Conservation (phyloP, 1,284 basidiomycete species). For the Fomes fomentarius region DNA sequence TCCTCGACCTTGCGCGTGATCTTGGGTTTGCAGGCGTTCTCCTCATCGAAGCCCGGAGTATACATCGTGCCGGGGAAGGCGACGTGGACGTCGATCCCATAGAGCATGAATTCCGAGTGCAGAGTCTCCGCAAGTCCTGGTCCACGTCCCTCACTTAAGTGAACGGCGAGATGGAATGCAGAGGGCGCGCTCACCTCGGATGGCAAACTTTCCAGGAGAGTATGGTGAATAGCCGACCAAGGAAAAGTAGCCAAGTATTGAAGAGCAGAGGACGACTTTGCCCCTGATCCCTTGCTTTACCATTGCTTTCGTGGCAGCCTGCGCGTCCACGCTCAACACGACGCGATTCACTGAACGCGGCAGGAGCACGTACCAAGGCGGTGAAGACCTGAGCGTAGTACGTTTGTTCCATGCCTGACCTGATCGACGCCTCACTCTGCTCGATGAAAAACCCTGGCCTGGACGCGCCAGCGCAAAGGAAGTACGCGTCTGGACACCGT, state of each 20-base stretch:
- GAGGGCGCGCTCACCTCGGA: slow-evolving; percentile 63
- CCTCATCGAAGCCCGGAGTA: slow-evolving; percentile 80
- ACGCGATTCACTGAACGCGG: neutral
- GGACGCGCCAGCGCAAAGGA: slow-evolving; percentile 77
- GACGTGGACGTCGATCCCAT: slow-evolving; percentile 82
- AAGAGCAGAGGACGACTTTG: slow-evolving; percentile 85
- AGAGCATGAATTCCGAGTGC: slow-evolving; percentile 81
- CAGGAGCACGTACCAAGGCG: slow-evolving; percentile 52
- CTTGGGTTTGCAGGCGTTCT: slow-evolving; percentile 82
- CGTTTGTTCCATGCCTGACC: slow-evolving; percentile 60
- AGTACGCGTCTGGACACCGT: slow-evolving; percentile 70
- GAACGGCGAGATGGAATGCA: neutral
- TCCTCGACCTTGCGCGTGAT: slow-evolving; percentile 86
- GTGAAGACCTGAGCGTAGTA: slow-evolving; percentile 82
- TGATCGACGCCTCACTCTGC: slow-evolving; percentile 59
- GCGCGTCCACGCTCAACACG: neutral
- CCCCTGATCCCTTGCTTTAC: slow-evolving; percentile 55
- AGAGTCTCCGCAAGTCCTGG: slow-evolving; percentile 86
- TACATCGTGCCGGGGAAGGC: slow-evolving; percentile 90
- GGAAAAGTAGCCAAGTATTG: slow-evolving; percentile 81
- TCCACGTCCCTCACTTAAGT: neutral
- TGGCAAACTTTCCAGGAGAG: slow-evolving; percentile 87
- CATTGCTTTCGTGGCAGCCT: slow-evolving; percentile 80
- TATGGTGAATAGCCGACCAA: slow-evolving; percentile 88
- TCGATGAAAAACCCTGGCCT: slow-evolving; percentile 79